Conservation (phyloP, 1,284 basidiomycete genomes). For the Marasmius fiardii region DNA sequence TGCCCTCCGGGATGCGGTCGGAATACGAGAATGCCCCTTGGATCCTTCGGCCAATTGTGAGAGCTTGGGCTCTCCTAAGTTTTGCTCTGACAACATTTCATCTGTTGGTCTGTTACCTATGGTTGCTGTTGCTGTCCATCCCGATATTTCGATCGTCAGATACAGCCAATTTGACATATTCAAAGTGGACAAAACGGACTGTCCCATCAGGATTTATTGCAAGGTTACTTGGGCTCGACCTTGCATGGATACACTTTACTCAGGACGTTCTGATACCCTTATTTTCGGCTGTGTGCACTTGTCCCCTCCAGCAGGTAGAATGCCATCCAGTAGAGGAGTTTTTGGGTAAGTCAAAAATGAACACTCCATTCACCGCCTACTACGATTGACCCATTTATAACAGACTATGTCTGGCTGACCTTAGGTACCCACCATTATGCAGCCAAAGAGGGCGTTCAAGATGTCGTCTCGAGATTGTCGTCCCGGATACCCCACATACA, state of each 20-base stretch:
- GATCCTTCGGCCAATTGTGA: conserved; percentile 11
- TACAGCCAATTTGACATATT: conserved; percentile 37
- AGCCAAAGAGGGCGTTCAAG: conserved; percentile 49
- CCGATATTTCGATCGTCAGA: conserved; percentile 38
- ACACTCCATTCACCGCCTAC: not conserved
- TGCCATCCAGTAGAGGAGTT: conserved; percentile 60
- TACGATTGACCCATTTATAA: not conserved
- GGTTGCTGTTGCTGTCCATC: conserved; percentile 48
- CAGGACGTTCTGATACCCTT: conserved; percentile 55
- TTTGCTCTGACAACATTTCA: conserved; percentile 35
- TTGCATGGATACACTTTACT: conserved; percentile 52
- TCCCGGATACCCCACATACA: conserved; percentile 46
- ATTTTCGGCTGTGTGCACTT: conserved; percentile 73
- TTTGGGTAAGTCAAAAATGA: conserved; percentile 39
- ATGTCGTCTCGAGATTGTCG: conserved; percentile 48
- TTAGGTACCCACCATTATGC: conserved; percentile 61
- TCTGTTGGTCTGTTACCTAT: conserved; percentile 48
- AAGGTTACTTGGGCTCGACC: conserved; percentile 38
- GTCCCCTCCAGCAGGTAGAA: conserved; percentile 44
- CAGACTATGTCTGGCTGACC: conserved; percentile 64
- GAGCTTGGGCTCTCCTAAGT: conserved; percentile 25
- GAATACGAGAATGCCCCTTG: not conserved
- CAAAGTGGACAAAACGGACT: conserved; percentile 42
- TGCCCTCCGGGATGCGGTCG: conserved; percentile 36
- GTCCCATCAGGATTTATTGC: conserved; percentile 38